Conservation (phyloP, 139 green algal genomes). For the Tetraselmis striata region DNA sequence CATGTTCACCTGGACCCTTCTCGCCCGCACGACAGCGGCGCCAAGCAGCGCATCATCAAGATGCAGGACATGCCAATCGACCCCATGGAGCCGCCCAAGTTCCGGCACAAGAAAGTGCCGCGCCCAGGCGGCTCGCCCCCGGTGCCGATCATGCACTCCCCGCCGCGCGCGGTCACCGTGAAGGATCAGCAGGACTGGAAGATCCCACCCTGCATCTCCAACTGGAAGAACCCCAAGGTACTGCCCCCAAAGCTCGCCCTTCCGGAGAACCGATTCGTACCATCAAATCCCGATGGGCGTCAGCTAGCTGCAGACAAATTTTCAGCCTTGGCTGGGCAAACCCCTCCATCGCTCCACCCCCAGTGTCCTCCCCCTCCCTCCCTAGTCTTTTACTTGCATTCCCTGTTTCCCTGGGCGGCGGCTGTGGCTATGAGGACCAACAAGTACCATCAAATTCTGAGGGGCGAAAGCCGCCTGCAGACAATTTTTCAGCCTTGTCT, state of each 20-base stretch:
- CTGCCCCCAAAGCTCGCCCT: too few relatives aligned
- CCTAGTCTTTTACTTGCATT: too few relatives aligned
- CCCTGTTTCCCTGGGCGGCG: too few relatives aligned
- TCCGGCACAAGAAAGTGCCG: slow-evolving; percentile 85
- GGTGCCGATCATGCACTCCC: slow-evolving; percentile 94
- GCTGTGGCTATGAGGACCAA: neutral
- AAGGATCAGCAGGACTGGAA: slow-evolving; percentile 96
- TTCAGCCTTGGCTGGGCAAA: too few relatives aligned
- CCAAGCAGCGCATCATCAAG: slow-evolving; percentile 88
- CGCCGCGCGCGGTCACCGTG: slow-evolving; percentile 73
- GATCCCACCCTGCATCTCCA: slow-evolving; percentile 95
- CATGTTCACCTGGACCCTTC: neutral
- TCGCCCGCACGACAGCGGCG: slow-evolving; percentile 50
- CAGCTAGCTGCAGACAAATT: too few relatives aligned
- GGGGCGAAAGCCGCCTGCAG: neutral
- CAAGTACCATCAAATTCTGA: neutral
- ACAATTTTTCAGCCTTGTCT: neutral
- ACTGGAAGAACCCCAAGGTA: slow-evolving; percentile 95
- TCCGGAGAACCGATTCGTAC: too few relatives aligned
- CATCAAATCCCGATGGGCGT: too few relatives aligned
- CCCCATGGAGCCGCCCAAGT: slow-evolving; percentile 95
- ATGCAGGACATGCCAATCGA: slow-evolving; percentile 95
- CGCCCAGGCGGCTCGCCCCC: slow-evolving; percentile 78
- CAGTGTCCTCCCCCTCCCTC: too few relatives aligned
- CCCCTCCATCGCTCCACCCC: too few relatives aligned